Evolutionary conservation across 768 basidiomycete species (phyloP).

Genomic region (Pisolithus marmoratus): DNA sequence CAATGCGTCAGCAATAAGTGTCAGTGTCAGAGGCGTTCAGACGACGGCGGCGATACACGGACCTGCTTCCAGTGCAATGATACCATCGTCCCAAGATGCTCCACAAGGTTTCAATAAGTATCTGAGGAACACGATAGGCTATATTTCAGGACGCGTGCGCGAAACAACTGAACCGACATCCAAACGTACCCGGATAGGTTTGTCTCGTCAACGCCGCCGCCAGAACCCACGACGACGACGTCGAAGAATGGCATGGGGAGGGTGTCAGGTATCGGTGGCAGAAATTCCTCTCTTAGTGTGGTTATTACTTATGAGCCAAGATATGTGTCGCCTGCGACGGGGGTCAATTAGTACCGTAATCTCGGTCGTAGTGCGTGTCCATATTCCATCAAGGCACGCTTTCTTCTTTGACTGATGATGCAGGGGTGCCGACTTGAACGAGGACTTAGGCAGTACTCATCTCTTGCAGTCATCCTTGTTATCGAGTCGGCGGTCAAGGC

Average conservation of each 20-base stretch:
- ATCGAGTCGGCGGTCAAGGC: no score
- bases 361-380: no score
- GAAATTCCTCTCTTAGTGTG: no score
- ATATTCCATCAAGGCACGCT: no score
- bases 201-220: conserved; percentile 87
- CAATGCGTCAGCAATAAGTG: neutral
- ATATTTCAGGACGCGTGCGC: conserved; percentile 6
- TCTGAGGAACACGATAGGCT: conserved; percentile 33
- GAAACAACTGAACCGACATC: neutral
- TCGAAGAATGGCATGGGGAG: conserved; percentile 51
- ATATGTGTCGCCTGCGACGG: no score
- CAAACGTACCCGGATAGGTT: conserved; percentile 79
- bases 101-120: conserved; percentile 77
- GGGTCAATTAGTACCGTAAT: no score
- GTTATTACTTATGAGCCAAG: no score
- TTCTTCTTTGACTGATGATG: no score
- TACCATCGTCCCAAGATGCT: conserved; percentile 72
- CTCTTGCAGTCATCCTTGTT: no score
- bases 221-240: conserved; percentile 73
- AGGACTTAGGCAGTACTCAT: no score
- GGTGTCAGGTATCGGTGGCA: no score
- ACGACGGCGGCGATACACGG: conserved; percentile 1
- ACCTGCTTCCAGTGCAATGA: conserved; percentile 87
- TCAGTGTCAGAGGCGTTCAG: neutral
- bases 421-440: no score